phyloP scores from a whole-genome alignment of 1,284 basidiomycete species.

The Cryptococcus sp. region DNA sequence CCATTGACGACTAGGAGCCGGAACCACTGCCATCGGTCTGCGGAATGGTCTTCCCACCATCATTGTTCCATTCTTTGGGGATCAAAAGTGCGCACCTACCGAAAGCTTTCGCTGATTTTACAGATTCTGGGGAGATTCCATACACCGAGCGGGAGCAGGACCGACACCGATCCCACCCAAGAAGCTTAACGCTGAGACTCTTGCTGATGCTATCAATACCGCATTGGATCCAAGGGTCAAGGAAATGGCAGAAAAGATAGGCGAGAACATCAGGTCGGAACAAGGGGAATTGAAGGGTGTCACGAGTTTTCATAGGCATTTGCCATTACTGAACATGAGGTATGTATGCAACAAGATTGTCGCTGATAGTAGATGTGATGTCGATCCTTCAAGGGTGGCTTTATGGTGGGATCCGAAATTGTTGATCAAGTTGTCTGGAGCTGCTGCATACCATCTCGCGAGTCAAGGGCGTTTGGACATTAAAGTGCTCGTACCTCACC shows the following conservation, averaged over 20 bases:
- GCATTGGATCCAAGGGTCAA: slow-evolving; percentile 51
- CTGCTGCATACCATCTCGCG: not conserved
- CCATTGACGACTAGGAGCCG: slow-evolving; percentile 51
- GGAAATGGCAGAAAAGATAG: slow-evolving; percentile 53
- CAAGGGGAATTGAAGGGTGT: slow-evolving; percentile 53
- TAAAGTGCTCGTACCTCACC: not conserved
- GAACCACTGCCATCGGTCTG: slow-evolving; percentile 59
- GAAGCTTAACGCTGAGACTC: slow-evolving; percentile 52
- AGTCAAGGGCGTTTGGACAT: not conserved
- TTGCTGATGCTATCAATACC: slow-evolving; percentile 55
- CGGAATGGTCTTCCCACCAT: slow-evolving; percentile 60
- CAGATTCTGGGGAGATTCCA: slow-evolving; percentile 53
- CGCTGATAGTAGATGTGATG: slow-evolving; percentile 50
- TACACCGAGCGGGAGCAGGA: slow-evolving; percentile 59
- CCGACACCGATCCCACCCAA: slow-evolving; percentile 57
- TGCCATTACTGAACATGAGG: slow-evolving; percentile 59
- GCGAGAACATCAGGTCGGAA: slow-evolving; percentile 56
- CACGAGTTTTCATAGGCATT: slow-evolving; percentile 57
- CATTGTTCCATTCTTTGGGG: slow-evolving; percentile 64
- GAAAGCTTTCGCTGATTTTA: slow-evolving; percentile 8
- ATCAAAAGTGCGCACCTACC: slow-evolving; percentile 49
- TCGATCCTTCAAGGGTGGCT: slow-evolving; percentile 53
- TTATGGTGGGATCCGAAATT: slow-evolving; percentile 57
- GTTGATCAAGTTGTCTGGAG: slow-evolving; percentile 39
- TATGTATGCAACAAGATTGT: slow-evolving; percentile 4